phyloP scores from a whole-genome alignment of 2,329 filamentous ascomycete genomes.

The Aspergillus sp. region DNA sequence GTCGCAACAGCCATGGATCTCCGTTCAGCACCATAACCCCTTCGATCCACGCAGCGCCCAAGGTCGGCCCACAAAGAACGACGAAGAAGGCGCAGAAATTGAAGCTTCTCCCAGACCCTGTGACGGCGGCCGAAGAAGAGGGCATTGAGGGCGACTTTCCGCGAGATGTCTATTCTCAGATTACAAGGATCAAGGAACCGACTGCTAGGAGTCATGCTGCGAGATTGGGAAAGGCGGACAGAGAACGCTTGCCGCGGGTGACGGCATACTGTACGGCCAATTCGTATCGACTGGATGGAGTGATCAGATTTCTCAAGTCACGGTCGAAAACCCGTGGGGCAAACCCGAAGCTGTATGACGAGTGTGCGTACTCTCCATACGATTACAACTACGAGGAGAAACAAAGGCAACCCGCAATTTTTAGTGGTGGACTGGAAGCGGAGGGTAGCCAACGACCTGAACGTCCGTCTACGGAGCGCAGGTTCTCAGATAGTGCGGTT shows the following conservation, averaged over 20 bases:
- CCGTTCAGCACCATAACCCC: slow-evolving; percentile 41
- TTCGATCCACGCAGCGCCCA: slow-evolving; percentile 46
- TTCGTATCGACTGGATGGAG: slow-evolving; percentile 80
- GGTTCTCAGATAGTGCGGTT: slow-evolving; percentile 65
- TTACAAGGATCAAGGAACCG: slow-evolving; percentile 95
- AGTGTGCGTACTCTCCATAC: slow-evolving; percentile 96
- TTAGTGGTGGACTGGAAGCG: slow-evolving; percentile 32
- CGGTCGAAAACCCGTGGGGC: slow-evolving; percentile 71
- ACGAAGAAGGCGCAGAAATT: slow-evolving; percentile 95
- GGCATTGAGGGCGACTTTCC: slow-evolving; percentile 82
- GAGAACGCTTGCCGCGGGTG: slow-evolving; percentile 79
- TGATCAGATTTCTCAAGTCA: slow-evolving; percentile 89
- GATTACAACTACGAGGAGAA: slow-evolving; percentile 61
- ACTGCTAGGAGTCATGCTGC: slow-evolving; percentile 89
- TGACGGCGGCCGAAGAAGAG: slow-evolving; percentile 75
- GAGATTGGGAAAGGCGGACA: slow-evolving; percentile 85
- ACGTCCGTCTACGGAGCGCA: slow-evolving; percentile 52
- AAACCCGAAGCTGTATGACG: slow-evolving; percentile 88
- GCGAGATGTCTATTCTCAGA: slow-evolving; percentile 94
- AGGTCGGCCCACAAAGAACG: slow-evolving; percentile 90
- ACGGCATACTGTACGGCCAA: slow-evolving; percentile 96
- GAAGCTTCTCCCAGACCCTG: slow-evolving; percentile 90
- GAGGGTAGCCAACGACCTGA: slow-evolving; percentile 17
- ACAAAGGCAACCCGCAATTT: slow-evolving; percentile 22
- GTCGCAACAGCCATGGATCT: slow-evolving; percentile 77